Base-by-base conservation (phyloP, 2,329 filamentous ascomycete genomes). In the Periconia sp. region DNA sequence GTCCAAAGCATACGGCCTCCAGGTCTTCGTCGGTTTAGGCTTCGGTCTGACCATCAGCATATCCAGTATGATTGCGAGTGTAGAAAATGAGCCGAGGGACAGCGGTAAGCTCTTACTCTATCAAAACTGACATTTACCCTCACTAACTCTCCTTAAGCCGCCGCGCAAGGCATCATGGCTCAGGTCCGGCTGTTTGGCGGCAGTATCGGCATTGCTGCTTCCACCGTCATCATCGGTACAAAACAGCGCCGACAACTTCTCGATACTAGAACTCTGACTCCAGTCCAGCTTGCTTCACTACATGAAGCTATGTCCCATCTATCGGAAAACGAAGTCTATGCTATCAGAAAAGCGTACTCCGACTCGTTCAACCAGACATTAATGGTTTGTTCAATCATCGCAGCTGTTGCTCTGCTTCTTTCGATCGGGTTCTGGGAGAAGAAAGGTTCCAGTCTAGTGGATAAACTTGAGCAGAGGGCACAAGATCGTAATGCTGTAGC, bases 331-430 rank as follows among this genome's bases (percentile, higher is more conserved):
- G n/a, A 49, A 15, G n/a, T 42, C 14, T 19, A 19, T 1, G 52
- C 45, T 18, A 41, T 55, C 37, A 53, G 49, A 46, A 50, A 51
- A 18, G 51, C 56, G 19, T 61, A 58, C 43, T 55, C 61, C 17
- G 51, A 61, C 45, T 57, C 59, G 1, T 65, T 65, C 44, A 60
- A 55, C 18, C 41, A 59, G 30, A 52, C 55, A 19, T 55, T 65
- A 41, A 35, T 57, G 20, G 54, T 62, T 19, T 58, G 59, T 23
- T 53, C 54, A 11, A 55, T 63, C 35, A 42, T 65, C 23, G 49
- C 57, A 9, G 59, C 53, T 3, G 48, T 58, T 14, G 49, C 49
- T 43, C 27, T 64, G 9, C 42, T 62, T 8, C 56, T 54, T 7
- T 58, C 55, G 17, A 27, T 61, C 23, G 54, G 55, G 23, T 56